Conservation (phyloP, 2,329 filamentous ascomycete species). For the Clarireedia monteithiana region DNA sequence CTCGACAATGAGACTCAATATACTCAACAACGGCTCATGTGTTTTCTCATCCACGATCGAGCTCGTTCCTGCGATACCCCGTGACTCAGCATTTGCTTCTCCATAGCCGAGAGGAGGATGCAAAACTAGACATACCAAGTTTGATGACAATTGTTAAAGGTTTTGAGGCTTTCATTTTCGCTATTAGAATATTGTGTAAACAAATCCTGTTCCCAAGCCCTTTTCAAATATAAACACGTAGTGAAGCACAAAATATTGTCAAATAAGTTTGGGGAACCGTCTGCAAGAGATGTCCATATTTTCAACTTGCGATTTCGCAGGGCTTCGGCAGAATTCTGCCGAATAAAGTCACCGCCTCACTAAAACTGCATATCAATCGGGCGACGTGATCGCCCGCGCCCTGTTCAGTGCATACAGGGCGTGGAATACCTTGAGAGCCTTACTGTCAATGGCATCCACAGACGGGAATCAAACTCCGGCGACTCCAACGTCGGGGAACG, state of each 20-base stretch:
- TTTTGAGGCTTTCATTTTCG: conserved; percentile 43
- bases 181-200: background rate
- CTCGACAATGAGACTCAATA: conserved; percentile 86
- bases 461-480: conserved; percentile 7
- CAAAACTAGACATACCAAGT: conserved; percentile 40
- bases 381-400: background rate
- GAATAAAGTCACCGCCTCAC: background rate
- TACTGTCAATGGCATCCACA: background rate
- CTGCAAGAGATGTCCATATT: too few relatives aligned
- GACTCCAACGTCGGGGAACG: background rate
- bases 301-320: too few relatives aligned
- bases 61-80: conserved; percentile 66
- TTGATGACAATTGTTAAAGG: conserved; percentile 62
- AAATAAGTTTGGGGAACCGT: too few relatives aligned
- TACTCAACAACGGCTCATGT: conserved; percentile 87
- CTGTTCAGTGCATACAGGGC: background rate
- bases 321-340: conserved; percentile 1
- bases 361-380: background rate
- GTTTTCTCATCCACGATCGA: conserved; percentile 98
- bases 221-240: background rate
- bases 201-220: background rate
- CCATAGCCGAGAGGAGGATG: background rate
- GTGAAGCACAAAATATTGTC: background rate
- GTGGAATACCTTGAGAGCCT: background rate
- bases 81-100: conserved; percentile 5